A percentile compares a stretch with the other conserved stretches of the same genome.
phyloP scores from a whole-genome alignment of 176 grass and related monocot species.

The Canna indica region DNA sequence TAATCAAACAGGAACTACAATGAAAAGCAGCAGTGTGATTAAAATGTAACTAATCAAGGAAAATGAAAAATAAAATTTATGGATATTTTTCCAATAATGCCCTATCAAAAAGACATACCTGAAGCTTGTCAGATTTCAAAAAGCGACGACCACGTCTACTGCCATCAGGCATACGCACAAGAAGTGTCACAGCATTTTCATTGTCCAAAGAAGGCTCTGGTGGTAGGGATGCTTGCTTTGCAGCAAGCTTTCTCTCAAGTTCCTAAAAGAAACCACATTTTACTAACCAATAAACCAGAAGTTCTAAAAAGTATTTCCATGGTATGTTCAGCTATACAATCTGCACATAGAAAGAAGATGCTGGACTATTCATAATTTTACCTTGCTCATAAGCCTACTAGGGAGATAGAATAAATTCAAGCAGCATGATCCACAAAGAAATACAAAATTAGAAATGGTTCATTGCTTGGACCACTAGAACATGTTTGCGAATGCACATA shows the following conservation, averaged over 20 bases:
- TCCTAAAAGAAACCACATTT: conserved; percentile 29
- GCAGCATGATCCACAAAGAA: not conserved
- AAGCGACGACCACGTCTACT: conserved; percentile 63
- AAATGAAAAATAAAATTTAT: conserved; percentile 6
- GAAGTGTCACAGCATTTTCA: conserved; percentile 60
- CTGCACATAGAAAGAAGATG: not conserved
- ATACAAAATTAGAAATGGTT: too few relatives aligned
- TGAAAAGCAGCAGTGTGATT: conserved; percentile 18
- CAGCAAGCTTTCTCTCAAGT: conserved; percentile 65
- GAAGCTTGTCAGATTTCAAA: conserved; percentile 83
- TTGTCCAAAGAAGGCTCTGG: conserved; percentile 63
- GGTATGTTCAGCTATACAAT: not conserved
- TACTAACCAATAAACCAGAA: not conserved
- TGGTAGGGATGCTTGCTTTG: conserved; percentile 68
- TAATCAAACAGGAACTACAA: conserved; percentile 89
- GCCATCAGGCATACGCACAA: conserved; percentile 88
- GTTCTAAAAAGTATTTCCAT: not conserved
- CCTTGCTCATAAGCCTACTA: not conserved
- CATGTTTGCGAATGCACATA: not conserved
- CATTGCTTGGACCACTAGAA: not conserved
- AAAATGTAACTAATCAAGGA: conserved; percentile 14
- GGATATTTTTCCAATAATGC: conserved; percentile 14
- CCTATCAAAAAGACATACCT: conserved; percentile 37
- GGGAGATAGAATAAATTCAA: too few relatives aligned
- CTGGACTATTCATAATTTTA: not conserved